Evolutionary conservation across 768 basidiomycete species (phyloP).

Genomic region (Auriculariales sp.): DNA sequence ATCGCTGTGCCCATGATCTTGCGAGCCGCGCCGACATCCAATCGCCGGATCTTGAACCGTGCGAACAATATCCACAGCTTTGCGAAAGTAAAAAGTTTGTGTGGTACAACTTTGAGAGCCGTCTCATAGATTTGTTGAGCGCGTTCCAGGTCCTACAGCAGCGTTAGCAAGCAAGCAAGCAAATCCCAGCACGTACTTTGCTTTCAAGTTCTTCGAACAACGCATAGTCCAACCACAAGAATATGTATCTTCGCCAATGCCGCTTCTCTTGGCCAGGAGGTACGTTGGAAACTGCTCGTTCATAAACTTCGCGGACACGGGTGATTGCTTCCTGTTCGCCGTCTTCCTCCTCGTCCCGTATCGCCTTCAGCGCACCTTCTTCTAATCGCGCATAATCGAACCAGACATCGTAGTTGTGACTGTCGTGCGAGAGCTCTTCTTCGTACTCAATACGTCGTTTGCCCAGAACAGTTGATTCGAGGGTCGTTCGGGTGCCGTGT

Average conservation of each 20-base stretch:
- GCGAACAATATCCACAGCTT: slow-evolving; percentile 93
- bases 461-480: slow-evolving; percentile 88
- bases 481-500: slow-evolving; percentile 73
- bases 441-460: slow-evolving; percentile 99
- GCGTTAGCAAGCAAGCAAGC: background rate
- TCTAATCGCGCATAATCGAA: slow-evolving; percentile 92
- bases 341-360: slow-evolving; percentile 62
- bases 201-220: slow-evolving; percentile 93
- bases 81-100: slow-evolving; percentile 94
- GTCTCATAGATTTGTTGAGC: slow-evolving; percentile 88
- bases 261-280: slow-evolving; percentile 90
- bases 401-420: slow-evolving; percentile 95
- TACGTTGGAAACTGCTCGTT: slow-evolving; percentile 87
- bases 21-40: slow-evolving; percentile 71
- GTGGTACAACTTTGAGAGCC: slow-evolving; percentile 75
- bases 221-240: slow-evolving; percentile 91
- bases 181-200: slow-evolving; percentile 37
- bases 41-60: slow-evolving; percentile 75
- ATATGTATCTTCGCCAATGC: slow-evolving; percentile 81
- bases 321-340: slow-evolving; percentile 47
- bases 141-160: slow-evolving; percentile 59
- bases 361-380: slow-evolving; percentile 68
- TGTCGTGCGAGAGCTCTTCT: slow-evolving; percentile 83
- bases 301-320: slow-evolving; percentile 86
- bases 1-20: slow-evolving; percentile 83